phyloP scores from a whole-genome alignment of 805 yeast species.

The Spencermartinsiella europaea region DNA sequence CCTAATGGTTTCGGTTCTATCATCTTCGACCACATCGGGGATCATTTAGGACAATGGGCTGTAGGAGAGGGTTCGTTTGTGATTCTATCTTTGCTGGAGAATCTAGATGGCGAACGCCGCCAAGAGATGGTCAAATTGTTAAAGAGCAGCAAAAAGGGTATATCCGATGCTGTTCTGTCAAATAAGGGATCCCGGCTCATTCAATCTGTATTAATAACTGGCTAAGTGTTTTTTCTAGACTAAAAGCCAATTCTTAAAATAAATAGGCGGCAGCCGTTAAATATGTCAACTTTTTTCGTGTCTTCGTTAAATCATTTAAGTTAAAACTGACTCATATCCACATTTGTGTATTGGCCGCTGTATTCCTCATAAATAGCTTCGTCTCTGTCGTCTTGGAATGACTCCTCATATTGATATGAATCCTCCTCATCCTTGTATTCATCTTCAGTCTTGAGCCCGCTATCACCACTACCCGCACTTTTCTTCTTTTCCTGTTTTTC shows the following conservation, averaged over 20 bases:
- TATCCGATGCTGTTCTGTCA: slow-evolving; percentile 7
- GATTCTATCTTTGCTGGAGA: slow-evolving; percentile 73
- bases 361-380: slow-evolving; percentile 26
- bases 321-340: slow-evolving; percentile 19
- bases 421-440: slow-evolving; percentile 13
- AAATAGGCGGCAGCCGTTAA: background rate
- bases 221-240: background rate
- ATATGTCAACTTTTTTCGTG: background rate
- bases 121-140: slow-evolving; percentile 39
- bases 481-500: slow-evolving; percentile 10
- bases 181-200: slow-evolving; percentile 34
- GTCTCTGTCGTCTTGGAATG: slow-evolving; percentile 16
- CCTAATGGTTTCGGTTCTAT: slow-evolving; percentile 45
- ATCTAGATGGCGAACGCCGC: slow-evolving; percentile 37
- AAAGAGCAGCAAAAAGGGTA: slow-evolving; percentile 45
- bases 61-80: slow-evolving; percentile 71
- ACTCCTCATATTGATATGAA: slow-evolving; percentile 7
- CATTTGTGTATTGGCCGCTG: slow-evolving; percentile 27
- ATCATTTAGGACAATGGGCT: slow-evolving; percentile 61
- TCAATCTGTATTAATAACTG: slow-evolving; percentile 13
- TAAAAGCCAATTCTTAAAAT: background rate
- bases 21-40: slow-evolving; percentile 48
- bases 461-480: background rate
- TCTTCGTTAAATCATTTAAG: background rate
- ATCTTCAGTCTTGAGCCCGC: slow-evolving; percentile 6